These are phyloP conservation scores for Rhizopogon sp. DNA, from an alignment of 768 basidiomycete species.

Conservation along the genomic window DNA sequence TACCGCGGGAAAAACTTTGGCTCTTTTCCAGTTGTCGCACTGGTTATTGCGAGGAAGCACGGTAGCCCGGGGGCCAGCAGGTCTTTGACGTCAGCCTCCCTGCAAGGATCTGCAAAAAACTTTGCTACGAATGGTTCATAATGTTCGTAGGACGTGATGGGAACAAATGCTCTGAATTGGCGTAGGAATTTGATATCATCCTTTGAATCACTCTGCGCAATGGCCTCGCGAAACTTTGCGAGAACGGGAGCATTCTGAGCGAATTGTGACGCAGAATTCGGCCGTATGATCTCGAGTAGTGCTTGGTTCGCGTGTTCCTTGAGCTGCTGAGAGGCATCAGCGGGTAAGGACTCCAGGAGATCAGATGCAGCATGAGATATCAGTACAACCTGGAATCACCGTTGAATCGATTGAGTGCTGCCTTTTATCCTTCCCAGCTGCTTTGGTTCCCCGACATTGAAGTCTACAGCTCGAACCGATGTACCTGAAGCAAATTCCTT, in stretches of 20 bases:
- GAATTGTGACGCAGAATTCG: constrained; percentile 9
- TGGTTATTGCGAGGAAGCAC: constrained; percentile 5
- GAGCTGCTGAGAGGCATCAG: not conserved
- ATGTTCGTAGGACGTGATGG: constrained; percentile 11
- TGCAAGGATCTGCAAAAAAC: constrained; percentile 13
- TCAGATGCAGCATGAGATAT: not conserved
- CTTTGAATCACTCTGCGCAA: not conserved
- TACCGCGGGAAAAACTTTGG: constrained; percentile 11
- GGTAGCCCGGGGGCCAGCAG: constrained; percentile 18
- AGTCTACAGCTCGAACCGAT: no score
- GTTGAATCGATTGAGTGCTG: no score
- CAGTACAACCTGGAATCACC: no score
- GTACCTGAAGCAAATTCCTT: no score
- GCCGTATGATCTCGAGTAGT: constrained; percentile 4
- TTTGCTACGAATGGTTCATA: constrained; percentile 12
- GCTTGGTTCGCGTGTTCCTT: not conserved
- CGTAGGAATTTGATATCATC: constrained; percentile 5
- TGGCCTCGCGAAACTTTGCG: constrained; percentile 6
- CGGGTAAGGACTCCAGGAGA: not conserved
- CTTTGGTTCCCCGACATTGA: no score
- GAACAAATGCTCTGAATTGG: constrained; percentile 5
- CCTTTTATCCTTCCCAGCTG: no score
- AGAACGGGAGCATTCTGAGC: constrained; percentile 2
- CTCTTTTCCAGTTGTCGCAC: constrained; percentile 10
- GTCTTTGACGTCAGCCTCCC: constrained; percentile 11